Evolutionary conservation across 495 filamentous ascomycete genomes (phyloP).

Genomic region (Hamigera avellanea): DNA sequence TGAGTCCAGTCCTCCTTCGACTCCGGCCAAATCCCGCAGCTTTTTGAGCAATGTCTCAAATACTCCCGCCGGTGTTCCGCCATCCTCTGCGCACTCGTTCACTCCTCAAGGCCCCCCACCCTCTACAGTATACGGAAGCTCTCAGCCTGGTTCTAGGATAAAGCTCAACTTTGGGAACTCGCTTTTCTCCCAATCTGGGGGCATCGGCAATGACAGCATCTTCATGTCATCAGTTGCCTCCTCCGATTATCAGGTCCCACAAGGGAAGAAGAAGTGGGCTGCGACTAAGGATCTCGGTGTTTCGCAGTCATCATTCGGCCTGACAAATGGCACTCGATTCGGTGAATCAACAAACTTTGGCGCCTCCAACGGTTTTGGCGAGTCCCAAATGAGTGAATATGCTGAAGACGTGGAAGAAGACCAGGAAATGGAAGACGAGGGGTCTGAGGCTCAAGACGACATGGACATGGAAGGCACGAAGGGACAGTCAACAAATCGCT

Average conservation of each 20-base stretch:
- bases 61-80: conserved; percentile 67
- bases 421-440: conserved; percentile 16
- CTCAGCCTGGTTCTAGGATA: conserved; percentile 40
- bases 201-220: conserved; percentile 31
- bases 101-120: conserved; percentile 61
- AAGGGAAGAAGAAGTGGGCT: conserved; percentile 15
- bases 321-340: conserved; percentile 31
- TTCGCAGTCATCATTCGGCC: conserved; percentile 23
- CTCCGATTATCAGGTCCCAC: conserved; percentile 22
- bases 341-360: conserved; percentile 23
- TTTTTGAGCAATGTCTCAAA: conserved; percentile 50
- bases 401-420: conserved; percentile 21
- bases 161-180: conserved; percentile 22
- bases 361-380: conserved; percentile 17
- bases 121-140: conserved; percentile 53
- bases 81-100: conserved; percentile 56
- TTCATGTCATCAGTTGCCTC: conserved; percentile 32
- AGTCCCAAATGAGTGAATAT: conserved; percentile 23
- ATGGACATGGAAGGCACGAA: conserved; percentile 18
- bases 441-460: too few relatives aligned
- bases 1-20: conserved; percentile 27
- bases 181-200: conserved; percentile 28
- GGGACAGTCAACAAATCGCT: conserved; percentile 9
- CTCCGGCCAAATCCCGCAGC: conserved; percentile 30
- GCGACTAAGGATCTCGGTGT: conserved; percentile 13